Conservation (phyloP, 2,329 filamentous ascomycete species). For the Scedosporium minutisporum region DNA sequence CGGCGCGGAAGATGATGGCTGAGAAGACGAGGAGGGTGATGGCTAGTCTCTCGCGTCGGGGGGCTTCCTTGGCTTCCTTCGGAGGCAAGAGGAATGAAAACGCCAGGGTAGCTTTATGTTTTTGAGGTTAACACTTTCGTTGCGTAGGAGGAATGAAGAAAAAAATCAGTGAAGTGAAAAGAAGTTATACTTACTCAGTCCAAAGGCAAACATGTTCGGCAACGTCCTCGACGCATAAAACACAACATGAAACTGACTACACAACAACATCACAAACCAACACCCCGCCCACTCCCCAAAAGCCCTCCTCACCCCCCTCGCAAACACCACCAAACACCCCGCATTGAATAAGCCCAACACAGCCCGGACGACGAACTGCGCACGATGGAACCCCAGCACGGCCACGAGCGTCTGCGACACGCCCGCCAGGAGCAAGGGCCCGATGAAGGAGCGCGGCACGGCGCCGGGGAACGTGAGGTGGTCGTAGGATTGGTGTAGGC, state of each 20-base stretch:
- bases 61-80: constrained; percentile 15
- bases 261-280: constrained; percentile 74
- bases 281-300: constrained; percentile 60
- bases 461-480: constrained; percentile 85
- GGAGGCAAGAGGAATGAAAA: constrained; percentile 35
- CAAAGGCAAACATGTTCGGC: constrained; percentile 95
- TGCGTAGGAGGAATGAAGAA: neutral
- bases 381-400: constrained; percentile 44
- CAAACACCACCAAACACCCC: constrained; percentile 55
- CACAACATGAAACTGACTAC: constrained; percentile 81
- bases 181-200: constrained; percentile 52
- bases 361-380: constrained; percentile 59
- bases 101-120: constrained; percentile 53
- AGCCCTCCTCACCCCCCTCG: constrained; percentile 49
- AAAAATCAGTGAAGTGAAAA: neutral
- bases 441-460: constrained; percentile 84
- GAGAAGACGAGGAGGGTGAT: constrained; percentile 70
- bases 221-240: constrained; percentile 89
- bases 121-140: neutral
- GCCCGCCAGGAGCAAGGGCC: constrained; percentile 65
- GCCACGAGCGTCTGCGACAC: constrained; percentile 57
- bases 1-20: constrained; percentile 79
- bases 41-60: constrained; percentile 48
- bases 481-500: constrained; percentile 62
- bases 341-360: constrained; percentile 72